A percentile compares a stretch with the other conserved stretches of the same genome.
Evolutionary conservation across 495 filamentous ascomycete species (phyloP).

Genomic region (Chaetomium cochliodes): DNA sequence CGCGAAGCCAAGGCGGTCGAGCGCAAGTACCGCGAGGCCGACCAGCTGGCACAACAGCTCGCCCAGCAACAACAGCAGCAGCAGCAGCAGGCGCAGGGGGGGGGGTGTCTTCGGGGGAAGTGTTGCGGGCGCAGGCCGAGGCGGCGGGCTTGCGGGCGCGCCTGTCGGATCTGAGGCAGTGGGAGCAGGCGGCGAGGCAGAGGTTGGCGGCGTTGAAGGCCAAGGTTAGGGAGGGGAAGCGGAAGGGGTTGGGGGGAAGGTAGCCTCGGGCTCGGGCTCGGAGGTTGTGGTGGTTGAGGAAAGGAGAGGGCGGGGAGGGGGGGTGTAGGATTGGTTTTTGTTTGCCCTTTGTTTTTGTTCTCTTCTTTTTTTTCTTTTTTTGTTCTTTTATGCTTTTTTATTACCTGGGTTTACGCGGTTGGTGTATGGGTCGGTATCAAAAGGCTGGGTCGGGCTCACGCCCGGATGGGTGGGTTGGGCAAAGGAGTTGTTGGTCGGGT

Average conservation of each 20-base stretch:
- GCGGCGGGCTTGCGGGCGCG: not conserved
- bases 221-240: not conserved
- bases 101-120: no score
- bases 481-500: not conserved
- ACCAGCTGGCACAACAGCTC: not conserved
- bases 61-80: no score
- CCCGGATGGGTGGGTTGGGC: not conserved
- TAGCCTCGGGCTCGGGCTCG: no score
- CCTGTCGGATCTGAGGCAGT: not conserved
- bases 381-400: not conserved
- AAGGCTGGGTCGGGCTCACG: not conserved
- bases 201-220: not conserved
- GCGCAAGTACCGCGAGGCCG: not conserved
- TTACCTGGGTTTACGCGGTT: not conserved
- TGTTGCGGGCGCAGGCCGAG: not conserved
- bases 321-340: no score
- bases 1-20: not conserved
- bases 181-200: not conserved
- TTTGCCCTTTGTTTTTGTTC: not conserved
- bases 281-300: not conserved
- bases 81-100: no score
- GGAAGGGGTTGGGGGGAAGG: no score
- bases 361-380: not conserved
- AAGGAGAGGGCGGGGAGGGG: no score
- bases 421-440: not conserved